These are phyloP conservation scores for Pythium aphanidermatum DNA, from an alignment of 352 stramenopile species.

Conservation along the genomic window DNA sequence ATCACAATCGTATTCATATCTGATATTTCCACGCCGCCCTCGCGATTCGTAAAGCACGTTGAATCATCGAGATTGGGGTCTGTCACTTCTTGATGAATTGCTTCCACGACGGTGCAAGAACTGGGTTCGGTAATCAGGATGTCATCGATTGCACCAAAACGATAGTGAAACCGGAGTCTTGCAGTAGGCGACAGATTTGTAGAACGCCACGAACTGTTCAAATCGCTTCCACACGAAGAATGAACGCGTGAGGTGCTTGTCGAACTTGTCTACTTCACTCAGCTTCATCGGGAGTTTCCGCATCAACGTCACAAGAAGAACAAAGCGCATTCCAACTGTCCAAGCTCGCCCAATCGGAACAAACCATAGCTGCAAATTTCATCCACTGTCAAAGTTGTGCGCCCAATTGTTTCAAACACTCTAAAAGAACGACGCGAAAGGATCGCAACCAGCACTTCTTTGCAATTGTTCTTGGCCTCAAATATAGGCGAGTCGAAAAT, in stretches of 20 bases:
- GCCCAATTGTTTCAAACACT: conserved; percentile 1
- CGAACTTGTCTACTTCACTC: conserved; percentile 6
- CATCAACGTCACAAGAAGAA: conserved; percentile 16
- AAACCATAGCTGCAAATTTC: conserved; percentile 10
- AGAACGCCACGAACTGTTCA: conserved; percentile 16
- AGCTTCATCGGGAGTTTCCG: conserved; percentile 5
- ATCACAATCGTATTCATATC: conserved; percentile 6
- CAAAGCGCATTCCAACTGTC: conserved; percentile 14
- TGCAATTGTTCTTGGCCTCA: neutral
- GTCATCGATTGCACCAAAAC: conserved; percentile 5
- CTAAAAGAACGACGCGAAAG: neutral
- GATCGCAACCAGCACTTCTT: conserved; percentile 8
- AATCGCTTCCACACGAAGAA: conserved; percentile 13
- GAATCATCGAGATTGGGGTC: conserved; percentile 1
- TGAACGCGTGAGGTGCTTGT: conserved; percentile 10
- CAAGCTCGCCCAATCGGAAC: conserved; percentile 11
- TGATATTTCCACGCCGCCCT: conserved; percentile 1
- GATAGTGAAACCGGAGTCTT: conserved; percentile 4
- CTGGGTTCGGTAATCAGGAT: neutral
- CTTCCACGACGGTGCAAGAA: conserved; percentile 2
- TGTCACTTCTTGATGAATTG: conserved; percentile 2
- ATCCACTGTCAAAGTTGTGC: conserved; percentile 14
- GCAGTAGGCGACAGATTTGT: conserved; percentile 18
- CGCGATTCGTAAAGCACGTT: conserved; percentile 2
- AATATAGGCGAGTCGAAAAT: neutral